Conservation (phyloP, 1,284 basidiomycete species). For the Trametes sp. region DNA sequence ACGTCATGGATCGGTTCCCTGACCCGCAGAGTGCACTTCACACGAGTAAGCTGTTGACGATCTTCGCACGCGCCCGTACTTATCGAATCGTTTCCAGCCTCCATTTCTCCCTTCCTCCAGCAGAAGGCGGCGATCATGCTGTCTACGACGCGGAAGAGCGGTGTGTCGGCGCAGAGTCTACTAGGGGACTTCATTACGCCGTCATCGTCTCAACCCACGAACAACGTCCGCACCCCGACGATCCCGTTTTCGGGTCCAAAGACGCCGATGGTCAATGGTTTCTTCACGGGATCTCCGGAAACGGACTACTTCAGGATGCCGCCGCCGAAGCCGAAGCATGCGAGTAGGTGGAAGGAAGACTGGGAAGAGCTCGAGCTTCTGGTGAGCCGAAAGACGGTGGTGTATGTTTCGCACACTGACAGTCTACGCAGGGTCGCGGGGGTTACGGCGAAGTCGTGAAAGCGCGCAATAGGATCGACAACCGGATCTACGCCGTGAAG, state of each 20-base stretch:
- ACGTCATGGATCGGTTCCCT: conserved; percentile 59
- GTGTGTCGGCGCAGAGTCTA: conserved; percentile 56
- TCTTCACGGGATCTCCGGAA: conserved; percentile 61
- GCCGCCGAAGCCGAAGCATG: conserved; percentile 52
- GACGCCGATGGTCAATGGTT: conserved; percentile 54
- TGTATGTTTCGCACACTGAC: background rate
- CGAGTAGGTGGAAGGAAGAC: conserved; percentile 84
- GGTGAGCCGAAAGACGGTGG: conserved; percentile 46
- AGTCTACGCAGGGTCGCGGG: conserved; percentile 75
- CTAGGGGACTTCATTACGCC: conserved; percentile 48
- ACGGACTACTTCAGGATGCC: conserved; percentile 61
- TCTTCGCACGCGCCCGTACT: background rate
- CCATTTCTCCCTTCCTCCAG: conserved; percentile 57
- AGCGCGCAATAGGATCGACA: conserved; percentile 86
- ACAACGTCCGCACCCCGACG: conserved; percentile 40
- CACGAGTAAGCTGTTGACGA: conserved; percentile 31
- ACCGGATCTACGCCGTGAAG: conserved; percentile 83
- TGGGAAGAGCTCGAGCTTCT: conserved; percentile 84
- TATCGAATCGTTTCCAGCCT: conserved; percentile 45
- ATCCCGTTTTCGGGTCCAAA: conserved; percentile 50
- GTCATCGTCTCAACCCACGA: conserved; percentile 22
- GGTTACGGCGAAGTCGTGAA: conserved; percentile 96
- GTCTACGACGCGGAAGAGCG: conserved; percentile 59
- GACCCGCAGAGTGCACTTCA: conserved; percentile 44
- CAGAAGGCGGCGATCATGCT: conserved; percentile 65